Evolutionary conservation across 78 protist genomes (phyloP), one percentile per base, ranked within the genome.

Genomic region (Cyanophora paradoxa): DNA sequence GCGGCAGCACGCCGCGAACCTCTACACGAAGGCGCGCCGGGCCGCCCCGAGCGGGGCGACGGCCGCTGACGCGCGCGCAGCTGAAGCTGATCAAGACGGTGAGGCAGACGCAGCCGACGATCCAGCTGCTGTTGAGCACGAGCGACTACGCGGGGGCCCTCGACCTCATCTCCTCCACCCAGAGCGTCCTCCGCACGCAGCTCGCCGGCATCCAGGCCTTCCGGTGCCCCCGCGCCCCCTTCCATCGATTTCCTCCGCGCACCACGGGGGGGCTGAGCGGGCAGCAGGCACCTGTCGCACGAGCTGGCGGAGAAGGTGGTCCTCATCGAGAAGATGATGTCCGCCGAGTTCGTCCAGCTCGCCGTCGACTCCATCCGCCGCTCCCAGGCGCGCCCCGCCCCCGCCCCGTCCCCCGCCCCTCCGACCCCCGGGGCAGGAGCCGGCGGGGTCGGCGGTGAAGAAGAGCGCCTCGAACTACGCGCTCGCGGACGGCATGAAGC

Each of bases 91-190:
- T 72, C 33, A 7, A 19, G 37, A 72, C 63, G 31, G 54, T 72
- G 24, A 40, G 28, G 22, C 64, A 56, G 14, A 72, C 77, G 13
- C 77, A 72, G 39, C 34, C 77, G 26, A 72, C 77, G 16, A 57
- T 72, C 66, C 67, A 72, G 52, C 30, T 56, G 66, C 58, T 72
- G 7, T 67, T 72, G 6, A 11, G 67, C 22, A n/a, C 77, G 30
- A 33, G 67, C 30, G 78, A 74, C 44, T 74, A n/a, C 31, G 56
- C 56, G 8, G 52, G 78, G 39, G 78, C 78, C 3, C 61, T 74
- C 30, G 70, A 64, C 20, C 37, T 64, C 22, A 40, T 64, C 10
- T 14, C 48, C 1, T 6, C 52, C 7, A 41, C 70, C 22, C 70
- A 41, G 30, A 30, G 20, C 5, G 52, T 64, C 14, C 54, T 64